These are phyloP conservation scores for Agarophyton chilense DNA, from an alignment of 23 red algal genomes.

Conservation along the genomic window DNA sequence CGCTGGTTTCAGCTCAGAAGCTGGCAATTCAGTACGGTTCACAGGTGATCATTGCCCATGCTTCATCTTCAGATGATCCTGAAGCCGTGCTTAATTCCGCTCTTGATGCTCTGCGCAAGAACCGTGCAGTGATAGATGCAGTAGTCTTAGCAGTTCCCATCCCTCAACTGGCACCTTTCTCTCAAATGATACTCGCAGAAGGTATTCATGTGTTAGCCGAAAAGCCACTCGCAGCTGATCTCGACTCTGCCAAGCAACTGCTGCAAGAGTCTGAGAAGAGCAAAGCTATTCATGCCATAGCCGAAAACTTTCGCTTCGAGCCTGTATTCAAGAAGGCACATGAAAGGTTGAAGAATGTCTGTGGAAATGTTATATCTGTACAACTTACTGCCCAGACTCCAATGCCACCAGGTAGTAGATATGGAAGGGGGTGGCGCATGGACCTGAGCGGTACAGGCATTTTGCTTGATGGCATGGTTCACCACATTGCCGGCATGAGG, in stretches of 20 bases:
- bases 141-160: constrained; percentile 44
- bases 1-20: constrained; percentile 3
- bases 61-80: neutral
- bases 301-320: constrained; percentile 59
- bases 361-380: constrained; percentile 8
- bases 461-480: constrained; percentile 41
- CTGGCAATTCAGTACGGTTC: constrained; percentile 42
- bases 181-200: neutral
- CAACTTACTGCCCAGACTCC: constrained; percentile 16
- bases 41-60: constrained; percentile 19
- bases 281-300: constrained; percentile 15
- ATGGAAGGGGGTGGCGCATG: constrained; percentile 40
- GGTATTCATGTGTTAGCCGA: constrained; percentile 47
- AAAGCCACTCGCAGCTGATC: constrained; percentile 52
- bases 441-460: constrained; percentile 19
- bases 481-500: constrained; percentile 47
- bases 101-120: neutral
- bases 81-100: neutral
- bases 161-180: neutral
- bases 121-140: constrained; percentile 16
- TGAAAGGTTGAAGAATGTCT: neutral
- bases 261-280: neutral
- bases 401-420: constrained; percentile 49
- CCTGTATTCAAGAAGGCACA: neutral
- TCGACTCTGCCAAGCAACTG: neutral